Evolutionary conservation across 2,329 filamentous ascomycete genomes (phyloP).

Genomic region (Talaromyces atroroseus): DNA sequence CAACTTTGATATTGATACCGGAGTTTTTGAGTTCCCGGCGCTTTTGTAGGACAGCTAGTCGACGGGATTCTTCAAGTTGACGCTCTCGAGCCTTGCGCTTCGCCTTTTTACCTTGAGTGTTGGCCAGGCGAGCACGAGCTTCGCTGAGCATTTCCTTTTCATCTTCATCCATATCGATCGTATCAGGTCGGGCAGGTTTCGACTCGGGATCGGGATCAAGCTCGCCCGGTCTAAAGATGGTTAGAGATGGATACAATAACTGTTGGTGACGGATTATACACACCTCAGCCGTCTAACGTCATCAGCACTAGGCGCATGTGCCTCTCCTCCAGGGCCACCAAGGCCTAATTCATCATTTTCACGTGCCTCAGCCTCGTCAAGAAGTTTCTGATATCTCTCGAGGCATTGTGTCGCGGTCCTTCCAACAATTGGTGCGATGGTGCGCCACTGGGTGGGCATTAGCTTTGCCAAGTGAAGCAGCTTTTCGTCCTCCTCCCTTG

Average conservation of each 20-base stretch:
- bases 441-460: slow-evolving; percentile 99
- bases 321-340: slow-evolving; percentile 80
- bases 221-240: slow-evolving; percentile 66
- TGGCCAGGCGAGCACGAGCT: slow-evolving; percentile 89
- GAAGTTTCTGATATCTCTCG: slow-evolving; percentile 90
- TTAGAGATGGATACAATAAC: slow-evolving; percentile 15
- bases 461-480: slow-evolving; percentile 92
- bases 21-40: slow-evolving; percentile 93
- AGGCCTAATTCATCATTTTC: slow-evolving; percentile 77
- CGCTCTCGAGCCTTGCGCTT: slow-evolving; percentile 95
- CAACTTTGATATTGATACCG: slow-evolving; percentile 96
- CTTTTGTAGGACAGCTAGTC: slow-evolving; percentile 88
- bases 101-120: slow-evolving; percentile 98
- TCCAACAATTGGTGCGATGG: slow-evolving; percentile 93
- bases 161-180: slow-evolving; percentile 96
- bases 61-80: slow-evolving; percentile 88
- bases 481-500: slow-evolving; percentile 97
- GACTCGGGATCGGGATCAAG: slow-evolving; percentile 96
- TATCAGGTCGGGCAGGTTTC: slow-evolving; percentile 91
- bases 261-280: slow-evolving; percentile 12
- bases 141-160: slow-evolving; percentile 99
- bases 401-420: slow-evolving; percentile 95
- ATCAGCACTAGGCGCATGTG: slow-evolving; percentile 81
- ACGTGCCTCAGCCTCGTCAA: slow-evolving; percentile 90
- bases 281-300: slow-evolving; percentile 76